phyloP scores from a whole-genome alignment of 306 rosid genomes.

The Luffa aegyptiaca region DNA sequence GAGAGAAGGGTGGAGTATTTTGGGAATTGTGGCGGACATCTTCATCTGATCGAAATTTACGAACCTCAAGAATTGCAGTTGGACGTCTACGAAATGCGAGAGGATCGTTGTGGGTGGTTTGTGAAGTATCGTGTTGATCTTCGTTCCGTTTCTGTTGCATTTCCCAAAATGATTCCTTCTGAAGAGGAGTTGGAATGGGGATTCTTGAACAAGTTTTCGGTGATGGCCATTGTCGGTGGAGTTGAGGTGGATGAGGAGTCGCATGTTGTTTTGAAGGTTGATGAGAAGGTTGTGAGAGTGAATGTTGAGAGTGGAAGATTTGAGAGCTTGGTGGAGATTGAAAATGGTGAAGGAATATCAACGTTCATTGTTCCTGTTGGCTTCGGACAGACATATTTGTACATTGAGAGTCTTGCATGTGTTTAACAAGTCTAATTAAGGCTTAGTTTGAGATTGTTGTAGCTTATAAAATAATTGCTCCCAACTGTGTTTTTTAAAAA shows the following conservation, averaged over 20 bases:
- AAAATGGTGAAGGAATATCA: neutral
- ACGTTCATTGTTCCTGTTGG: neutral
- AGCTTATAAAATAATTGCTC: too few relatives aligned
- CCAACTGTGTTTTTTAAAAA: too few relatives aligned
- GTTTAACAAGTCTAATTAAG: neutral
- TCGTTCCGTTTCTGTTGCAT: neutral
- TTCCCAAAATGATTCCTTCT: neutral
- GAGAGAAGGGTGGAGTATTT: conserved; percentile 6
- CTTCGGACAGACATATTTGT: conserved; percentile 12
- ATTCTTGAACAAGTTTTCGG: neutral
- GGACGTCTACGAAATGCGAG: conserved; percentile 6
- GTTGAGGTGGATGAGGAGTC: conserved; percentile 15
- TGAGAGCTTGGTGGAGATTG: neutral
- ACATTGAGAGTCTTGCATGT: conserved; percentile 17
- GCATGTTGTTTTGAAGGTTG: conserved; percentile 13
- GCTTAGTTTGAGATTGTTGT: too few relatives aligned
- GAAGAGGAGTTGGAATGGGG: neutral
- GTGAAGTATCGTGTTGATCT: conserved; percentile 10
- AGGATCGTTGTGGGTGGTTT: conserved; percentile 14
- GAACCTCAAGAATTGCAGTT: neutral
- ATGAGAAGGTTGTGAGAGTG: conserved; percentile 15
- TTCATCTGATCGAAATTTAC: neutral
- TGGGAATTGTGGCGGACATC: neutral
- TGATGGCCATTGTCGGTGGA: conserved; percentile 4
- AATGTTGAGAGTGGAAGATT: neutral